phyloP scores from a whole-genome alignment of 2,329 filamentous ascomycete genomes.

The Laburnicola sp. region DNA sequence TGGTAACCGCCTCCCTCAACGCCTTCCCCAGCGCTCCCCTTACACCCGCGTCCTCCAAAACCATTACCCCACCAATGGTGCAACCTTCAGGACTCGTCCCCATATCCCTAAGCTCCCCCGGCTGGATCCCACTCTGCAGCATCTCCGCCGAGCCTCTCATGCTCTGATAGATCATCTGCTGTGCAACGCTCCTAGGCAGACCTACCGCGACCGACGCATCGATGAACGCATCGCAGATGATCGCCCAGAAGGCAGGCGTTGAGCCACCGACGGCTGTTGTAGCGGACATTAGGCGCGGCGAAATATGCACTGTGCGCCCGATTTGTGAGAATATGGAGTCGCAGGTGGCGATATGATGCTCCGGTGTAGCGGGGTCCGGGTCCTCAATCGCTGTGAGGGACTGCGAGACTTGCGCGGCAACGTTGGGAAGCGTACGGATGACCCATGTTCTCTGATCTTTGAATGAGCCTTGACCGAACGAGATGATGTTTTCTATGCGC shows the following conservation, averaged over 20 bases:
- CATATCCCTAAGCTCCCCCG: constrained; percentile 32
- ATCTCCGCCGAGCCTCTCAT: constrained; percentile 37
- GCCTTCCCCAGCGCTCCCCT: constrained; percentile 38
- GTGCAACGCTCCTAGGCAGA: constrained; percentile 27
- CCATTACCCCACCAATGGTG: constrained; percentile 41
- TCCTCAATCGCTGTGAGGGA: constrained; percentile 45
- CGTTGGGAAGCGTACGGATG: constrained; percentile 51
- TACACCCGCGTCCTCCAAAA: constrained; percentile 36
- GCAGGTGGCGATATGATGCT: constrained; percentile 19
- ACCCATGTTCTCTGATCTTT: constrained; percentile 34
- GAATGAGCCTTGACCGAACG: constrained; percentile 14
- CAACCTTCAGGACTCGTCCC: constrained; percentile 39
- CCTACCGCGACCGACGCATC: constrained; percentile 38
- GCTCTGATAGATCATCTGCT: constrained; percentile 37
- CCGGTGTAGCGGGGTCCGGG: constrained; percentile 21
- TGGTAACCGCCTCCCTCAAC: constrained; percentile 53
- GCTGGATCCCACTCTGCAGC: constrained; percentile 36
- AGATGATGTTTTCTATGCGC: constrained; percentile 46
- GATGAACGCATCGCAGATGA: constrained; percentile 37
- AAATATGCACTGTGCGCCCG: constrained; percentile 27
- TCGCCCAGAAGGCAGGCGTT: constrained; percentile 38
- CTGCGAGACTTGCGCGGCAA: constrained; percentile 50
- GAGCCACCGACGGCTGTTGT: constrained; percentile 36
- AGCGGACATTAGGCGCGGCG: constrained; percentile 30
- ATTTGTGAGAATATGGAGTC: constrained; percentile 29